Base-by-base conservation (phyloP, 768 basidiomycete species). In the Leucogyrophana mollusca region DNA sequence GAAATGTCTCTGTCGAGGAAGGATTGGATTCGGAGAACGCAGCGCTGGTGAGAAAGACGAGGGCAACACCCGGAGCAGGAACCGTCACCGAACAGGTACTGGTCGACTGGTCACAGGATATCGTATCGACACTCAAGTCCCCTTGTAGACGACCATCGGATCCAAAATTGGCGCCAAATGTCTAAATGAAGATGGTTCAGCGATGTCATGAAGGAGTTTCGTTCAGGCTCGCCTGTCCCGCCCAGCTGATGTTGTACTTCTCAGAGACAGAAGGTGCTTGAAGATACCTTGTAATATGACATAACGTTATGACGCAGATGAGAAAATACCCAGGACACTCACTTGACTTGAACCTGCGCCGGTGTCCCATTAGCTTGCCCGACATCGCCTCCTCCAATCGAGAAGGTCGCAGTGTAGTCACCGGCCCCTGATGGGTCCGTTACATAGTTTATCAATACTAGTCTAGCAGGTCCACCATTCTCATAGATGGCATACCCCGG, bases 401-500 rank as follows among this genome's bases (percentile, higher is more conserved):
- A 55, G 25, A 77, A 53, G 1, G 56, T 61, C 10, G 65, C 69
- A 2, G 66, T 67, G 50, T 65, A 71, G 3, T 66, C 71, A 23
- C 76, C 76, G 4, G 60, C 64, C 0, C 61, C n/a, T n/a, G n/a
- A 34, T 6, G 13, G 27, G 51, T 79, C 77, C 21, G 61, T 58
- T 18, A 77, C 60, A 48, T 65, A 80, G 62, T 82, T 82, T 69
- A 81, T 65, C 18, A 78, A 54, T 8, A 67, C 73, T 3, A 78
- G 54, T 42, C 72, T 62, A 9, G 66, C 55, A 8, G 74, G 68
- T 18, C 66, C 30, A 18, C 79, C 79, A 46, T 84, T 75, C 58
- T 91, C 87, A 60, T 90, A 90, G 45, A 91, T 75, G 8, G 76
- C 85, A 55, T 79, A 82, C 1, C 75, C 30, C 59, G 71, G 62